These are phyloP conservation scores for Wickerhamomyces kurtzmanii DNA, from an alignment of 805 yeast species.

Conservation along the genomic window DNA sequence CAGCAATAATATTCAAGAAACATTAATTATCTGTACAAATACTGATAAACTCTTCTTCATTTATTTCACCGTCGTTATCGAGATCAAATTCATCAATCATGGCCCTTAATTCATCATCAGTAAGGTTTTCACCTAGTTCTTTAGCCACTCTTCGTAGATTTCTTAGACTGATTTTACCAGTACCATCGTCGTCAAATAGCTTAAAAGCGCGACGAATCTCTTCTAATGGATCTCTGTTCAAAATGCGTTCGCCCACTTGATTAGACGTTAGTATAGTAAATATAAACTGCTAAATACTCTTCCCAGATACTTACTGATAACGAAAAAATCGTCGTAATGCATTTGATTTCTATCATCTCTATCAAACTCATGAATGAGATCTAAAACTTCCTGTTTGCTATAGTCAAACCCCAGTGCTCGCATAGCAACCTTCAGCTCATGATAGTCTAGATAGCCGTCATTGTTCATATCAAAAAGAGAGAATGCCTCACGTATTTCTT, in stretches of 20 bases:
- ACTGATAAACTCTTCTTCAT: constrained; percentile 82
- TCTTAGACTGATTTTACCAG: constrained; percentile 77
- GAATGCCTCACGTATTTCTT: constrained; percentile 89
- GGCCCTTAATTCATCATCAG: constrained; percentile 88
- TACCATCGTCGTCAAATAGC: constrained; percentile 78
- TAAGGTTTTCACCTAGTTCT: constrained; percentile 84
- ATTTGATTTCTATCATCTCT: constrained; percentile 65
- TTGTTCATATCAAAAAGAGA: constrained; percentile 84
- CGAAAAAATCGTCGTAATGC: constrained; percentile 73
- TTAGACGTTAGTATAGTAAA: constrained; percentile 6
- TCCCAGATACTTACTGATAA: constrained; percentile 41
- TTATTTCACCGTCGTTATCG: constrained; percentile 93
- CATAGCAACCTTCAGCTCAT: constrained; percentile 88
- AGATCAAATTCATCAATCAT: constrained; percentile 97
- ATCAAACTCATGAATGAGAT: constrained; percentile 73
- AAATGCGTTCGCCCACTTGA: constrained; percentile 74
- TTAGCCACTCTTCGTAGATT: constrained; percentile 84
- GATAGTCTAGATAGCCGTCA: constrained; percentile 86
- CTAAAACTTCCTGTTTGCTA: constrained; percentile 63
- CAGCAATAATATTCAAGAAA: background rate
- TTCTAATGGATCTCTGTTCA: constrained; percentile 84
- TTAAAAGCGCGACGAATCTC: constrained; percentile 87
- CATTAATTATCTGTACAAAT: constrained; percentile 65
- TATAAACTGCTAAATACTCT: constrained; percentile 11
- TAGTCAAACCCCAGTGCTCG: constrained; percentile 89